Base-by-base conservation (phyloP, 306 rosid species). In the Crotalaria pallida region DNA sequence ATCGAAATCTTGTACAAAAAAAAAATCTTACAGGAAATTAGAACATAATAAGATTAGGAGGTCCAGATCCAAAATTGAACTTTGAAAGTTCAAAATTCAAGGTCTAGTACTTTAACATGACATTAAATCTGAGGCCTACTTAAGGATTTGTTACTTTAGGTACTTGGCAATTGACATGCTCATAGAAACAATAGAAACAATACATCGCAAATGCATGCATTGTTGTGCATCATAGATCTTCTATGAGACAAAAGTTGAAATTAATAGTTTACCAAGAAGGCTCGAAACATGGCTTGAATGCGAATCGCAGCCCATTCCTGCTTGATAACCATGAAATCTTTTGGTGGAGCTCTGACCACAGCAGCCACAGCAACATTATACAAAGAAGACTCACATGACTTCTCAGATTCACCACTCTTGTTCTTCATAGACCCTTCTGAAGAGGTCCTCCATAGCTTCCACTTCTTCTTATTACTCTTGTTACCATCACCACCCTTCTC, bases 301-400 rank as follows among this genome's bases (percentile, higher is more conserved):
- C 91, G 90, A 13, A 86, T 84, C 11, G 96, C 91, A 47, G 97
- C 97, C 96, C 96, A 83, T 65, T 88, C 89, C 78, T 77, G 72
- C 72, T 85, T 88, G 73, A 91, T 77, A 13, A 79, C 22, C 77
- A 48, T 76, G 80, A 94, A 94, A 75, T 86, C 80, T 43, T 83
- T 91, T 7, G 92, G 89, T 6, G 81, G 84, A 78, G 91, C 92
- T 76, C 92, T 75, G 33, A 86, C 74, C 38, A 94, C 84, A 2
- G 91, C 78, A 51, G 91, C 95, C 82, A 88, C 79, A 12, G 96
- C 97, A 10, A 81, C 79, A 57, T 77, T 79, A 41, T 85, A 72
- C 1, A 85, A 80, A 29, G 88, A 74, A 41, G 82, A 77, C 21
- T 74, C 75, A 31, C 8, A 31, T n/a, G 65, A 62, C 34, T 80